Conservation (phyloP, 371 early-diverging fungal genomes). For the Parasitella parasitica region DNA sequence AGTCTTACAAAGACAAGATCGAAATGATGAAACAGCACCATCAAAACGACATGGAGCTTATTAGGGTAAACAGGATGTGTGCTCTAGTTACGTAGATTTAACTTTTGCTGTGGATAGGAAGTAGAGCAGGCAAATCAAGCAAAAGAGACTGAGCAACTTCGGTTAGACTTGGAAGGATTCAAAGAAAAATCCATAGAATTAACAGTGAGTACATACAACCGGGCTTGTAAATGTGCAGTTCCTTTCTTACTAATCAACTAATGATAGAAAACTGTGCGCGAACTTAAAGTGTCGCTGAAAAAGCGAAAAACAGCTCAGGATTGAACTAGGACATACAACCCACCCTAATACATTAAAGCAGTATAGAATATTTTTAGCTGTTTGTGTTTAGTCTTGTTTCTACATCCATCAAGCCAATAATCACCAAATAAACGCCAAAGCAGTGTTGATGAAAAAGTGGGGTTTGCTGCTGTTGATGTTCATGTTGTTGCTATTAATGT, state of each 20-base stretch:
- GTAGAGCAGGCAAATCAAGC: background rate
- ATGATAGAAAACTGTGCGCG: background rate
- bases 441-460: too few relatives aligned
- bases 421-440: too few relatives aligned
- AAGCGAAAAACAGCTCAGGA: background rate
- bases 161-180: background rate
- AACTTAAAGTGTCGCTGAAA: background rate
- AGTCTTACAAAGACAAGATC: background rate
- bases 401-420: too few relatives aligned
- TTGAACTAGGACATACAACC: too few relatives aligned
- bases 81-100: background rate
- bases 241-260: background rate
- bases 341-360: too few relatives aligned
- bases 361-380: too few relatives aligned
- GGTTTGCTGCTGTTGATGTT: too few relatives aligned
- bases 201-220: background rate
- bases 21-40: background rate
- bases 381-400: too few relatives aligned
- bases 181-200: background rate
- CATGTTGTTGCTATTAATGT: too few relatives aligned
- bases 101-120: background rate
- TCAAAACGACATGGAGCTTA: background rate
- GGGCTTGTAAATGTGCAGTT: background rate
- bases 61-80: background rate
- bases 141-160: background rate